Evolutionary conservation across 306 rosid genomes (phyloP), one percentile per base, ranked within the genome.

Genomic region (Sicyos edulis): DNA sequence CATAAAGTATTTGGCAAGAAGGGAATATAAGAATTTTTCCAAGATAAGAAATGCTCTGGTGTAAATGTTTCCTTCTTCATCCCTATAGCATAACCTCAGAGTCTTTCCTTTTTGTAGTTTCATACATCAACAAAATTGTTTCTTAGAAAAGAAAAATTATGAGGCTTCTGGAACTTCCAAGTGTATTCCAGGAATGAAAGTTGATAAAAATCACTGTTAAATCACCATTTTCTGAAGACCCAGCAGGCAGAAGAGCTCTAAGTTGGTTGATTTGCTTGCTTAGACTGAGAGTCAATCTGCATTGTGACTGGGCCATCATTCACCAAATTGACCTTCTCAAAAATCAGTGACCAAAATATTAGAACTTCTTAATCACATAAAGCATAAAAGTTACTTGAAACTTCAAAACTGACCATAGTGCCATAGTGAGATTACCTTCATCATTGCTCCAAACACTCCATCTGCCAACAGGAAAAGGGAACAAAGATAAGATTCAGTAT

Each of bases 241-340:
- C 13, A 9, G 15, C 15, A 47, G 51, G 26, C 8, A n/a, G 51
- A 8, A 5, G n/a, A 52, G 74, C 59, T 50, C 11, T 50, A 26
- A 8, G 11, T 52, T 49, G 49, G 47, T 26, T 7, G 74, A 29
- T 52, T 15, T n/a, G n/a, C 90, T 89, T 80, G 85, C 95, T 90
- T 90, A 67, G 91, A 81, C 22, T 85, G 84, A 16, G 96, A 92
- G 81, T 92, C 96, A 3, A 92, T 87, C 82, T 88, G 98, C 92
- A 90, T 88, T 24, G 98, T 90, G 61, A 92, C 98, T 29, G 98
- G 98, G 75, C 98, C 98, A 74, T 90, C 96, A 58, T 92, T 92
- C 34, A 90, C 89, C 85, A 92, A 82, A 86, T 62, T 90, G 74
- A 92, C 93, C 98, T 92, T 70, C 64, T 77, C 79, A 45, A 16